Base-by-base conservation (phyloP, 768 basidiomycete genomes). In the Leccinum ochraceum region DNA sequence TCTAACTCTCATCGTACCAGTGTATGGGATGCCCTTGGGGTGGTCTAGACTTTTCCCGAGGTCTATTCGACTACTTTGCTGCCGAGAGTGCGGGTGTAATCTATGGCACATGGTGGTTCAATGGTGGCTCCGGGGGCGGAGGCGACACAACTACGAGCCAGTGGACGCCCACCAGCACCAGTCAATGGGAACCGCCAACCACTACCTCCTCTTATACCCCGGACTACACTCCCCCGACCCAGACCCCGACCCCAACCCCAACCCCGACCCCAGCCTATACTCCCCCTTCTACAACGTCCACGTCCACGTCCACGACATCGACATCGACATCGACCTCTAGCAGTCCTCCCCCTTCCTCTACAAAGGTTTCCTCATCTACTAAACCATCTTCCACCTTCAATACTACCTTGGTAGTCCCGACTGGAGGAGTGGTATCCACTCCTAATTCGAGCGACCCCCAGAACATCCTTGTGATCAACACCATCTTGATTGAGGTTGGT, bases 31-130 rank as follows among this genome's bases (percentile, higher is more conserved):
- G 91, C 69, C 83, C 84, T 26, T 80, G 70, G 36, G 81, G 79
- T 28, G 90, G 83, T 46, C 81, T 92, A 28, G 92, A 94, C 75
- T 77, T 92, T 58, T 86, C 86, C 28, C 67, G 74, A 14, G 85
- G 86, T 56, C 79, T 93, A 52, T 93, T 94, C 75, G 59, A 74
- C 30, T 82, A 76, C 78, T 90, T 93, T 67, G 83, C 81, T 4
- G 9, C 66, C 20, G 66, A 77, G 51, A 67, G 67, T 42, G 70
- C 46, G 2, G 91, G 90, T 48, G 81, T 88, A 6, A 66, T 92
- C 54, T 81, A 80, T 62, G 88, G 86, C 53, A 65, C 70, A 7
- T 93, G 90, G 90, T 78, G 70, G 62, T 87, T 77, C 76, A 74
- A 73, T 60, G 79, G 75, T 57, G 82, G 68, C 34, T 71, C 69